Base-by-base conservation (phyloP, 2,329 filamentous ascomycete genomes). In the Pseudogymnoascus sp. region DNA sequence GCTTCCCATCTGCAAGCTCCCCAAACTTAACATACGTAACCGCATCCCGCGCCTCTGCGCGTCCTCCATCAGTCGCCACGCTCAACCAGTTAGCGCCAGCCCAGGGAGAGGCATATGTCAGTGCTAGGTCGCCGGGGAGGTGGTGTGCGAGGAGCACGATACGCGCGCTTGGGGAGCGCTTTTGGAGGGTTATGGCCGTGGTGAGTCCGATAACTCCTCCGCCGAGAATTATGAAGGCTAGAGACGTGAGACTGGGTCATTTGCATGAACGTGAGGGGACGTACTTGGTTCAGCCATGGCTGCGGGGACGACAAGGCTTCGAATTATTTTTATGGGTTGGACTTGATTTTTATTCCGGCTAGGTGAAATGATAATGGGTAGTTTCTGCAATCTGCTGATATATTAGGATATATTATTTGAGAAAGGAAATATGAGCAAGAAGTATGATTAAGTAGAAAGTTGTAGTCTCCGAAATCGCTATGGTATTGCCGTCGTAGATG, bases 41-140 rank as follows among this genome's bases (percentile, higher is more conserved):
- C 11, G 46, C 46, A 35, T 66, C 63, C 64, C 65, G 63, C 3
- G 3, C n/a, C 37, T 65, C 40, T 7, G 60, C 19, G 3, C 53
- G 61, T 3, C 46, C 61, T n/a, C 59, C 40, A 11, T 65, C 53
- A n/a, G 50, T 64, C 1, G 61, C 63, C 7, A 53, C 40, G 8
- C 28, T 38, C 6, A 65, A 28, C 63, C 63, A 66, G 53, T 66
- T 65, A 6, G 64, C 64, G 14, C 61, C 61, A 14, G 41, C 61
- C 76, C 77, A 78, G 60, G 77, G 77, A 5, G 77, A 78, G 1
- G 77, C 78, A 65, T 79, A 79, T 24, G 70, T 66, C 0, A 71
- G 64, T 0, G 72, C 70, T 0, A 73, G 75, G 62, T 79, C 77
- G 6, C 77, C 77, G 0, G 77, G 77, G 0, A 78, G 69, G 61